Conservation (phyloP, 306 rosid genomes). For the Trifolium subterraneum region DNA sequence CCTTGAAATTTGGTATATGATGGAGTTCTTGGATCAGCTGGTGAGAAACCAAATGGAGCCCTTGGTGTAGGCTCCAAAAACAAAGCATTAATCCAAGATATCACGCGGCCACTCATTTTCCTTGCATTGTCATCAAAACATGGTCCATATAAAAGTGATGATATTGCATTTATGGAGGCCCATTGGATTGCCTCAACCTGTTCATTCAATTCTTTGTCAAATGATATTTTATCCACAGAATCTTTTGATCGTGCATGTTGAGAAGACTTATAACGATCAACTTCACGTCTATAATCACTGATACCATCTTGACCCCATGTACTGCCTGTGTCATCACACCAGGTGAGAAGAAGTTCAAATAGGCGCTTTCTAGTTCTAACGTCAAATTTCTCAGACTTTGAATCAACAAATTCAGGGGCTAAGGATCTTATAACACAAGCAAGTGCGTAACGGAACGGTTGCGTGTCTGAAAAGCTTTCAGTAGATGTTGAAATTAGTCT, state of each 20-base stretch:
- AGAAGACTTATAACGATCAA: constrained; percentile 97
- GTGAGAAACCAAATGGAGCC: constrained; percentile 98
- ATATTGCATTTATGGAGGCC: constrained; percentile 99
- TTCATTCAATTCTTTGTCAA: constrained; percentile 96
- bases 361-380: constrained; percentile 89
- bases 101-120: constrained; percentile 98
- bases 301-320: constrained; percentile 86
- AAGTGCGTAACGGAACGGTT: constrained; percentile 95
- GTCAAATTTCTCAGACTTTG: constrained; percentile 94
- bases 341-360: constrained; percentile 93
- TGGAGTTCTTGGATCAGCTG: constrained; percentile 98
- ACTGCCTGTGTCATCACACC: constrained; percentile 88
- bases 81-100: constrained; percentile 95
- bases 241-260: constrained; percentile 96
- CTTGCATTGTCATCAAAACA: constrained; percentile 99
- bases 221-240: constrained; percentile 92
- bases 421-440: constrained; percentile 93
- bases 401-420: constrained; percentile 97
- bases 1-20: constrained; percentile 84
- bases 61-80: constrained; percentile 91
- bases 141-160: constrained; percentile 95
- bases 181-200: constrained; percentile 99
- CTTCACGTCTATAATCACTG: constrained; percentile 95
- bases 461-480: constrained; percentile 94
- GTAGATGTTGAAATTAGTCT: constrained; percentile 66